Percentiles rank a stretch among this genome's conserved stretches.
Evolutionary conservation across 202 grass and related monocot species (phyloP).

Genomic region (Alloteropsis angusta): DNA sequence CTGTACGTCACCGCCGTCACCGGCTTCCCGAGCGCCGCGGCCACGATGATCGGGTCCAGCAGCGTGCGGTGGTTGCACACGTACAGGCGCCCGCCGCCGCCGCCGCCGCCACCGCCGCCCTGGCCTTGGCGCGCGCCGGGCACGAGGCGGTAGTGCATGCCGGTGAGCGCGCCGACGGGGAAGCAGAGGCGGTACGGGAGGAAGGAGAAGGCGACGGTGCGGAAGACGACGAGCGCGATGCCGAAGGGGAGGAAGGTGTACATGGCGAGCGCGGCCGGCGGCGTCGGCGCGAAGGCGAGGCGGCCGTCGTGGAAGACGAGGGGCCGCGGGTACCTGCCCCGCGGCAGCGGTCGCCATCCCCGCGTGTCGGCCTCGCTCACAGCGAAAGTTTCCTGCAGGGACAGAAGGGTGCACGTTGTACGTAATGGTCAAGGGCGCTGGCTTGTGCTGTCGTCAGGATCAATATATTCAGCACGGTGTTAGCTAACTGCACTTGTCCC

Average conservation of each 20-base stretch:
- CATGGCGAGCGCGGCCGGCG: conserved; percentile 41
- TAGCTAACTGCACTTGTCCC: background rate
- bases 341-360: conserved; percentile 28
- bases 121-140: background rate
- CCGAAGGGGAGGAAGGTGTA: conserved; percentile 58
- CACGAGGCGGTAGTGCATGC: conserved; percentile 36
- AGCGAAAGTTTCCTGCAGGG: conserved; percentile 41
- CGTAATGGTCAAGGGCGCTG: conserved; percentile 6
- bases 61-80: conserved; percentile 65
- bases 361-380: conserved; percentile 36
- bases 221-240: conserved; percentile 19
- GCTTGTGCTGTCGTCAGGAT: background rate
- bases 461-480: background rate
- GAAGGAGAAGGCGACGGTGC: conserved; percentile 23
- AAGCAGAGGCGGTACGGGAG: conserved; percentile 36
- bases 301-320: conserved; percentile 82
- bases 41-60: conserved; percentile 42
- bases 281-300: conserved; percentile 52
- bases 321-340: conserved; percentile 36
- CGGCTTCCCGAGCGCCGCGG: conserved; percentile 9
- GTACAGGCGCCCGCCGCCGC: conserved; percentile 9
- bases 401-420: conserved; percentile 11
- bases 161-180: conserved; percentile 26
- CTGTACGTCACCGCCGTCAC: conserved; percentile 64
- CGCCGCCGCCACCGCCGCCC: background rate